A percentile compares a stretch with the other conserved stretches of the same genome.
Conservation (phyloP, 352 stramenopile genomes). For the Pythium brachiatum region DNA sequence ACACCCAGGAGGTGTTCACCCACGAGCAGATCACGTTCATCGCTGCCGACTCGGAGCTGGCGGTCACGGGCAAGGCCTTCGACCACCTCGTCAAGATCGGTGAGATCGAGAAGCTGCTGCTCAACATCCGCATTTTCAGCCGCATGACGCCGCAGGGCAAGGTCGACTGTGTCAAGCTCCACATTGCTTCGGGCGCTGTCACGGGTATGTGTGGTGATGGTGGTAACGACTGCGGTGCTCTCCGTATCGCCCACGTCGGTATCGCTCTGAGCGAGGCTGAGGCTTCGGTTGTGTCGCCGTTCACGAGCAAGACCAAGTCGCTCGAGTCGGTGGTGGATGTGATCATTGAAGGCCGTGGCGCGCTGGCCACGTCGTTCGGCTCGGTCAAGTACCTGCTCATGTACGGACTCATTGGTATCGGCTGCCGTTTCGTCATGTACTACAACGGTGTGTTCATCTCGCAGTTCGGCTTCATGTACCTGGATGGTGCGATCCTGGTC, state of each 20-base stretch:
- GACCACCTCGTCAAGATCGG: slow-evolving; percentile 61
- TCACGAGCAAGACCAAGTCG: slow-evolving; percentile 79
- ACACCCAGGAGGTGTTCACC: slow-evolving; percentile 46
- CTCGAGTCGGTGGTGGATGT: slow-evolving; percentile 83
- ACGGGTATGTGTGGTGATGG: slow-evolving; percentile 85
- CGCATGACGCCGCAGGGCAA: slow-evolving; percentile 77
- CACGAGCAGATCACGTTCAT: slow-evolving; percentile 18
- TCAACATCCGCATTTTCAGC: slow-evolving; percentile 77
- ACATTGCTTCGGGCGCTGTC: slow-evolving; percentile 55
- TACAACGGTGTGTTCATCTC: slow-evolving; percentile 86
- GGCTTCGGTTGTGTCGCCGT: slow-evolving; percentile 83
- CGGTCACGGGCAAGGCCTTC: slow-evolving; percentile 73
- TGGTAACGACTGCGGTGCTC: slow-evolving; percentile 90
- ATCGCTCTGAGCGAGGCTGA: slow-evolving; percentile 89
- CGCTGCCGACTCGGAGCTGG: slow-evolving; percentile 35
- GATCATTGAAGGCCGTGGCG: slow-evolving; percentile 82
- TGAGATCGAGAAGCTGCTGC: slow-evolving; percentile 56
- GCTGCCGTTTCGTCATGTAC: slow-evolving; percentile 83
- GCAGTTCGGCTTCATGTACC: slow-evolving; percentile 84
- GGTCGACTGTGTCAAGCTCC: slow-evolving; percentile 54
- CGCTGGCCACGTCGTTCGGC: slow-evolving; percentile 79
- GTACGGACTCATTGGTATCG: slow-evolving; percentile 74
- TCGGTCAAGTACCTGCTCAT: slow-evolving; percentile 89
- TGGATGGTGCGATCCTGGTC: slow-evolving; percentile 78
- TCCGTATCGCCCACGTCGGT: slow-evolving; percentile 89